These are phyloP conservation scores for Thoreauomyces humboldtii DNA, from an alignment of 192 early-diverging fungal genomes.

Conservation along the genomic window DNA sequence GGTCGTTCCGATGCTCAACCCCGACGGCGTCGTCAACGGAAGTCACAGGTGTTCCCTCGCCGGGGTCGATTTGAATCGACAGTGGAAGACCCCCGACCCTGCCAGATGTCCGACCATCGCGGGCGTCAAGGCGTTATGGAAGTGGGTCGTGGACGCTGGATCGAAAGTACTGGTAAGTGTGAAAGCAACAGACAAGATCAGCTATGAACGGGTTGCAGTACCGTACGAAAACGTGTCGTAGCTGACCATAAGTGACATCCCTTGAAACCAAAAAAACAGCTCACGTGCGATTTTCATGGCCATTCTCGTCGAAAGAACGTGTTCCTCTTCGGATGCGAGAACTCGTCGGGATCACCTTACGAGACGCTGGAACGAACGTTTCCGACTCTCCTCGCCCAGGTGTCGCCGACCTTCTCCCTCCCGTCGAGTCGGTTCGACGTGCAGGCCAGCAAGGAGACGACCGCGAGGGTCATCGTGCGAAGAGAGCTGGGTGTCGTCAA, in stretches of 20 bases:
- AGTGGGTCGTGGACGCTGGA: constrained; percentile 35
- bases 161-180: constrained; percentile 30
- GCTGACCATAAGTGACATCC: no score
- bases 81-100: constrained; percentile 41
- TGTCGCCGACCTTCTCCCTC: constrained; percentile 46
- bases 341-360: constrained; percentile 25
- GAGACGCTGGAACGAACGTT: constrained; percentile 39
- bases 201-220: no score
- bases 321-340: constrained; percentile 54
- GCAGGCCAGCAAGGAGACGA: constrained; percentile 47
- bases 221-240: no score
- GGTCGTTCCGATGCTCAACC: constrained; percentile 56
- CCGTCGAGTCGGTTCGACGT: constrained; percentile 37
- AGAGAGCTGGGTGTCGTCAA: constrained; percentile 45
- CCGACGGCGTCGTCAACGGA: constrained; percentile 54
- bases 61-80: constrained; percentile 54
- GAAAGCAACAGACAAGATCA: no score
- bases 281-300: constrained; percentile 54
- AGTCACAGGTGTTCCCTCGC: constrained; percentile 49
- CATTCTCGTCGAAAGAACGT: constrained; percentile 54
- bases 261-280: no score
- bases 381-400: constrained; percentile 38
- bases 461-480: constrained; percentile 48
- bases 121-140: constrained; percentile 46
- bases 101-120: constrained; percentile 41